Evolutionary conservation across 805 yeast species (phyloP).

Genomic region (Teunomyces lycoperdinae): DNA sequence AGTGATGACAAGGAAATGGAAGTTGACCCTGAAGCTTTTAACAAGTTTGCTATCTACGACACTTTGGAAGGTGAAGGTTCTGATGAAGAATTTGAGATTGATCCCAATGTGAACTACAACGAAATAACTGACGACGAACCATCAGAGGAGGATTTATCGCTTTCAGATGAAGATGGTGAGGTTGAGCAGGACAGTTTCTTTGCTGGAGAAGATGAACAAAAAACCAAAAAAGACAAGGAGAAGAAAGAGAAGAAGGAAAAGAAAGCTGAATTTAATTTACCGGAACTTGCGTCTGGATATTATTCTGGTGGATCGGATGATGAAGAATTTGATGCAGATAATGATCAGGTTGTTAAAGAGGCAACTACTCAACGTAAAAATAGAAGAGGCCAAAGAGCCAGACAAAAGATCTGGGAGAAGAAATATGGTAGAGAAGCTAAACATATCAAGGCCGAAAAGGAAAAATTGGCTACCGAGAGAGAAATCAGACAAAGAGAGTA

Average conservation of each 20-base stretch:
- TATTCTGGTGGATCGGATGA: slow-evolving; percentile 80
- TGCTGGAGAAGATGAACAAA: slow-evolving; percentile 18
- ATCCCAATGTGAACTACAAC: slow-evolving; percentile 47
- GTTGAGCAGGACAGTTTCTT: slow-evolving; percentile 35
- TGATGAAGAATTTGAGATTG: slow-evolving; percentile 27
- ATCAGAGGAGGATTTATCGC: slow-evolving; percentile 31
- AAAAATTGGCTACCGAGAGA: slow-evolving; percentile 51
- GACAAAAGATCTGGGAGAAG: slow-evolving; percentile 94
- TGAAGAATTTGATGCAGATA: slow-evolving; percentile 43
- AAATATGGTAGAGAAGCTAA: slow-evolving; percentile 84
- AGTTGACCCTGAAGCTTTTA: slow-evolving; percentile 23
- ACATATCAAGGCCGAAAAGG: slow-evolving; percentile 70
- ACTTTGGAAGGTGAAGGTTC: slow-evolving; percentile 43
- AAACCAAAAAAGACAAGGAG: slow-evolving; percentile 14
- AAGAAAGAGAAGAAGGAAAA: slow-evolving; percentile 19
- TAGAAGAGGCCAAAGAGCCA: slow-evolving; percentile 95
- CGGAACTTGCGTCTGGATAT: slow-evolving; percentile 77
- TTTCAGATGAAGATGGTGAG: slow-evolving; percentile 4
- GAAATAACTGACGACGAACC: slow-evolving; percentile 68
- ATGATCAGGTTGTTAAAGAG: slow-evolving; percentile 50
- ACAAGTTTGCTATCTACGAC: slow-evolving; percentile 36
- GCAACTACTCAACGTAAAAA: slow-evolving; percentile 67
- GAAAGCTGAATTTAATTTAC: slow-evolving; percentile 43
- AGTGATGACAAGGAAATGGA: slow-evolving; percentile 17
- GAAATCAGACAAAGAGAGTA: slow-evolving; percentile 60